These are phyloP conservation scores for Forsythia suspensa DNA, from an alignment of 257 asterid genomes.

Conservation along the genomic window DNA sequence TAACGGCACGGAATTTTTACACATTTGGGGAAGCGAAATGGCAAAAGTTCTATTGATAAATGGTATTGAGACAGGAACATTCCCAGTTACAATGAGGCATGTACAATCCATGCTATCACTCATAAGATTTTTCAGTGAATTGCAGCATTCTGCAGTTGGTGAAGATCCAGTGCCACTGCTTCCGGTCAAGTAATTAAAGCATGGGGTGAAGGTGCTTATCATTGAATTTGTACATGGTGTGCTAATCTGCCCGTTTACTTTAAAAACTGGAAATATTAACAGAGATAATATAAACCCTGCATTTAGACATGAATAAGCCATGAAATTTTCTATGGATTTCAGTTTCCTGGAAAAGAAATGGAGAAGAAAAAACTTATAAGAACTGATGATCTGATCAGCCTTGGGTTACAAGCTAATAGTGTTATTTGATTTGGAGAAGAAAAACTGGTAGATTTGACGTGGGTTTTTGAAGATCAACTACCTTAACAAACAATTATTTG, in stretches of 20 bases:
- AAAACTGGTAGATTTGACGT: constrained; percentile 41
- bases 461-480: constrained; percentile 61
- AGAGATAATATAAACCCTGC: constrained; percentile 23
- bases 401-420: constrained; percentile 22
- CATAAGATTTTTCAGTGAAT: constrained; percentile 50
- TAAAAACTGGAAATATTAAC: constrained; percentile 2
- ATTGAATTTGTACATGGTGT: constrained; percentile 60
- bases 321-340: constrained; percentile 17
- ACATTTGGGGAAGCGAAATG: constrained; percentile 52
- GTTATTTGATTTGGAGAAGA: constrained; percentile 23
- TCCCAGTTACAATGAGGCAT: constrained; percentile 74
- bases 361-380: not conserved
- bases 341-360: not conserved
- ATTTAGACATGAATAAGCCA: constrained; percentile 16
- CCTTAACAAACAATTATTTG: constrained; percentile 37
- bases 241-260: constrained; percentile 50
- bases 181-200: constrained; percentile 65
- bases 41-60: constrained; percentile 46
- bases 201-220: constrained; percentile 58
- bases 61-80: constrained; percentile 67
- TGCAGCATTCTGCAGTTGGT: constrained; percentile 59
- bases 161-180: constrained; percentile 53
- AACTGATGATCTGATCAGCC: not conserved
- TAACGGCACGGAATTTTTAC: constrained; percentile 57
- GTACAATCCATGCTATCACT: constrained; percentile 54